Evolutionary conservation across 345 rosid genomes (phyloP), one percentile per base, ranked within the genome.

Genomic region (Bretschneidera sinensis): DNA sequence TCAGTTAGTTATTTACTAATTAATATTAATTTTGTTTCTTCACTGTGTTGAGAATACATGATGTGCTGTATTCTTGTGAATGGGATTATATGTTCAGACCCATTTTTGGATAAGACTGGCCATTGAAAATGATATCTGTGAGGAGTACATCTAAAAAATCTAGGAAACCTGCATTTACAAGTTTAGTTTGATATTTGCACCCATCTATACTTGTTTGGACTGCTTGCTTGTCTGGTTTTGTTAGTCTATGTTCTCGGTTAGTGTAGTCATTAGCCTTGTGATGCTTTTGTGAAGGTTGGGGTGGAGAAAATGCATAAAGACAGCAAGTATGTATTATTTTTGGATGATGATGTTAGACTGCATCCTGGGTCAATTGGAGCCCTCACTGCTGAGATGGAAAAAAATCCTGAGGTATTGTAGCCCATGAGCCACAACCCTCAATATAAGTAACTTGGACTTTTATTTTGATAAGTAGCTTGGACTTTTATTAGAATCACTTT

Each of bases 311-410:
- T 90, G 91, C 96, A 90, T 76, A 72, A 86, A 75, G 95, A 86
- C 63, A 76, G 77, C 81, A 90, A 88, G 67, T 94, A 94, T 69
- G 86, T 94, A 23, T 65, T 94, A 64, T 94, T 94, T 77, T 69
- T 94, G 85, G 99, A 94, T 65, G 99, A 94, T 77, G 99, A 94
- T 78, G 96, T 88, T 76, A 84, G 95, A 71, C 78, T 94, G 72
- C 99, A 94, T 75, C 99, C 99, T 69, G 99, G 99, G 60, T 77
- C 97, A 50, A 82, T 94, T 15, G 96, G 97, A 60, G 96, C 97
- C 54, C 99, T 94, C 61, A 81, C 96, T 24, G 67, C 83, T 53
- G 97, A 94, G 80, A 94, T 94, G 97, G 91, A 80, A 77, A 94
- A 88, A 65, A 86, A 74, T 64, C 96, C 97, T 9, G 91, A 94